Conservation (phyloP, 495 filamentous ascomycete genomes). For the Talaromyces stipitatus region DNA sequence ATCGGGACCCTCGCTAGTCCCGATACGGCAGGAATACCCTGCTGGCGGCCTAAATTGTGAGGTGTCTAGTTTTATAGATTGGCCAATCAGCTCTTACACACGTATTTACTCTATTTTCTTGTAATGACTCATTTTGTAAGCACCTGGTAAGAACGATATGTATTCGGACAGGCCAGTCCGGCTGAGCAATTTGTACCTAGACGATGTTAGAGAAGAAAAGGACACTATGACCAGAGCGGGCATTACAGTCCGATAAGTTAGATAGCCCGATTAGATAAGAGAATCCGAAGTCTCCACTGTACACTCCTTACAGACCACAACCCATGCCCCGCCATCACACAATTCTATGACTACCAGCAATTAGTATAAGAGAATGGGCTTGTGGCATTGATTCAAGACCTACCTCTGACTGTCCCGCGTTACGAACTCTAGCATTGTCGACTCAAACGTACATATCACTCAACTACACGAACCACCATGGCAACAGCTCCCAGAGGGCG, state of each 20-base stretch:
- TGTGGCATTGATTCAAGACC: too few species aligned
- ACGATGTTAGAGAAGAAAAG: too few species aligned
- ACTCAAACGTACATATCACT: not conserved
- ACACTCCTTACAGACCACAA: not conserved
- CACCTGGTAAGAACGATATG: not conserved
- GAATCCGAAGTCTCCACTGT: constrained; percentile 2
- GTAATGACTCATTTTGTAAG: too few species aligned
- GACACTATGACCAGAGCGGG: not conserved
- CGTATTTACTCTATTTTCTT: too few species aligned
- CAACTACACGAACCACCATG: not conserved
- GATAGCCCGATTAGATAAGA: constrained; percentile 7
- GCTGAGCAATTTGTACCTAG: too few species aligned
- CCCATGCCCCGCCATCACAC: constrained; percentile 6
- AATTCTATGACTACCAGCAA: not conserved
- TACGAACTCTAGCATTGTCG: too few species aligned
- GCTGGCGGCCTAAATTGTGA: not conserved
- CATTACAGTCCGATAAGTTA: not conserved
- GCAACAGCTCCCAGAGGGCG: constrained; percentile 39
- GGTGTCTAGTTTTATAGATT: not conserved
- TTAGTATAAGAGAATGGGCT: too few species aligned
- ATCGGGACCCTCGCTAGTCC: not conserved
- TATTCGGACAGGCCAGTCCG: not conserved
- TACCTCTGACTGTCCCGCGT: not conserved
- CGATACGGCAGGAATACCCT: not conserved
- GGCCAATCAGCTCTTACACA: not conserved